Base-by-base conservation (phyloP, 1,284 basidiomycete genomes). In the Fomitopsis pinicola region DNA sequence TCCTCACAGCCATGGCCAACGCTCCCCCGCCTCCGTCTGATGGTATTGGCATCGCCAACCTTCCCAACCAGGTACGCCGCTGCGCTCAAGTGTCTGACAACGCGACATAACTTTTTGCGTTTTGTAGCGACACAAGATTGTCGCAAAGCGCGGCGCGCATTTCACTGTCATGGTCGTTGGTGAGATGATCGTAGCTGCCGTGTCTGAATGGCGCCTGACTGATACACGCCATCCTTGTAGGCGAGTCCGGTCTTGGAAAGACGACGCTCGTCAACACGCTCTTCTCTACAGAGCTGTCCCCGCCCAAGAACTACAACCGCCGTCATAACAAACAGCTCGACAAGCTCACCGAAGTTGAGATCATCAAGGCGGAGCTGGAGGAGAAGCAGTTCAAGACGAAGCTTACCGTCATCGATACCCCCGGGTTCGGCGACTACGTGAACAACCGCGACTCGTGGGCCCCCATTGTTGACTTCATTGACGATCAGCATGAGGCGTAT, bases 141-240 rank as follows among this genome's bases (percentile, higher is more conserved):
- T 98, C 68, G 95, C 95, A 68, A 97, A 98, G 82, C 88, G 84
- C 70, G 97, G 97, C 64, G 94, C 93, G 28, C 96, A 98, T 82
- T 98, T 99, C 78, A 99, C 97, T 60, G 86, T 99, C 72, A 99
- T 99, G 97, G 97, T 98, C 40, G 97, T 98, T 63, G 97, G 95
- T 92, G 74, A 77, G 92, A 84, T 14, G 6, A 1, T 5, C 19
- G 42, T 42, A 19, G 3, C 26, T 7, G 17, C 3, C 28, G 9
- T 14, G 45, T n/a, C 14, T 52, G 40, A 17, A 42, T 2, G 28
- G 26, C 5, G 36, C 36, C 7, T 35, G 22, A 57, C 9, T 5
- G 9, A 14, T 36, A 22, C 17, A 35, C 17, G 46, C 22, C 12
- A 22, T 28, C 9, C 53, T 36, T 38, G 15, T 74, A 96, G 93